Evolutionary conservation across 345 rosid genomes (phyloP).

Genomic region (Bruguiera parviflora): DNA sequence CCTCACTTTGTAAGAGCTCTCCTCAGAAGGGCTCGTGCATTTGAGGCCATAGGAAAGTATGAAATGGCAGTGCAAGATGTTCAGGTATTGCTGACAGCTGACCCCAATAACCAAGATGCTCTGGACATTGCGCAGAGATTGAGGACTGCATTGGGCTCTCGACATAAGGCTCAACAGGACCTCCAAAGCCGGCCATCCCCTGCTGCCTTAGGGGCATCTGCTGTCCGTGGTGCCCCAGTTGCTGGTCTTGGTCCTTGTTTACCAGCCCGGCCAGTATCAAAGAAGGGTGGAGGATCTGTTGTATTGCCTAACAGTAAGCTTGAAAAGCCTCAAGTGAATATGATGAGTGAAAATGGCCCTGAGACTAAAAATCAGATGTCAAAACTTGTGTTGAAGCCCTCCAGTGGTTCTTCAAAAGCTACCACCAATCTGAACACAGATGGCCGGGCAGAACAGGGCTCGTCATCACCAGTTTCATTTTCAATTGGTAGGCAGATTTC

Average conservation of each 20-base stretch:
- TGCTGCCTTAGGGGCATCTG: slow-evolving; percentile 98
- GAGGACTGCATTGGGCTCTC: slow-evolving; percentile 63
- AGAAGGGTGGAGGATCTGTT: slow-evolving; percentile 52
- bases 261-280: slow-evolving; percentile 67
- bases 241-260: slow-evolving; percentile 89
- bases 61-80: slow-evolving; percentile 88
- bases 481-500: slow-evolving; percentile 21
- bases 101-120: slow-evolving; percentile 75
- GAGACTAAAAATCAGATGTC: slow-evolving; percentile 48
- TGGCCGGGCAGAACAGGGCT: slow-evolving; percentile 31
- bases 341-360: slow-evolving; percentile 49
- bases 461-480: slow-evolving; percentile 23
- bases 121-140: slow-evolving; percentile 62
- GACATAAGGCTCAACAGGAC: slow-evolving; percentile 77
- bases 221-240: slow-evolving; percentile 87
- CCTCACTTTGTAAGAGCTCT: slow-evolving; percentile 76
- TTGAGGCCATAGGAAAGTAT: slow-evolving; percentile 71
- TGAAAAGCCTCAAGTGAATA: slow-evolving; percentile 44
- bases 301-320: slow-evolving; percentile 35
- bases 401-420: slow-evolving; percentile 47
- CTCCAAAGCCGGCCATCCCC: slow-evolving; percentile 92
- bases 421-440: slow-evolving; percentile 19
- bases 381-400: slow-evolving; percentile 57
- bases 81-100: slow-evolving; percentile 60
- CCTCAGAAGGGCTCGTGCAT: slow-evolving; percentile 86